phyloP scores from a whole-genome alignment of 2,329 filamentous ascomycete genomes.

The Dactylella cylindrospora region DNA sequence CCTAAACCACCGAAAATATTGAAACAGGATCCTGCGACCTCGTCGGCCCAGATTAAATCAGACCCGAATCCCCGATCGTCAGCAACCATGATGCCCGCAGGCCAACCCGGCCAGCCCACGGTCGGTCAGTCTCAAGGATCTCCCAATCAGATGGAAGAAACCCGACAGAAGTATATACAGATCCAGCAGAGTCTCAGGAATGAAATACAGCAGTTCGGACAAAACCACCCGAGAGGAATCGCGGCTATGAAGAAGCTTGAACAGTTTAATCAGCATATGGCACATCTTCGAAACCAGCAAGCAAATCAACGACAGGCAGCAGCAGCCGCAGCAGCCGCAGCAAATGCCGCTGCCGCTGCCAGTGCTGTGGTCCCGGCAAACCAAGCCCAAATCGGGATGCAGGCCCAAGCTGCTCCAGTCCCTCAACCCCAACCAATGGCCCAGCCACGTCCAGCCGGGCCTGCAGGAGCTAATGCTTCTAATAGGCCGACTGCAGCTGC shows the following conservation, averaged over 20 bases:
- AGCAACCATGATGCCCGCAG: conserved; percentile 18
- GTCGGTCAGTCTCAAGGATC: conserved; percentile 12
- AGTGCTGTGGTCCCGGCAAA: conserved; percentile 6
- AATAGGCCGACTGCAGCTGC: conserved; percentile 3
- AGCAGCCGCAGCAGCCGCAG: conserved; percentile 11
- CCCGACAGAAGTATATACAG: conserved; percentile 30
- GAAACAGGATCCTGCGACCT: too few species aligned
- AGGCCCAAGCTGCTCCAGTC: too few species aligned
- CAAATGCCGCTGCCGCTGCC: neutral
- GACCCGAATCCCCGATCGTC: neutral
- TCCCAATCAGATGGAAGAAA: conserved; percentile 36
- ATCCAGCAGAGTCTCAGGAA: conserved; percentile 36
- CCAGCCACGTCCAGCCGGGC: conserved; percentile 8
- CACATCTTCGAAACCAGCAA: conserved; percentile 29
- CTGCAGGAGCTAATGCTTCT: neutral
- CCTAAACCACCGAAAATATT: too few species aligned
- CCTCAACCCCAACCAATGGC: conserved; percentile 6
- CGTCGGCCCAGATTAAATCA: too few species aligned
- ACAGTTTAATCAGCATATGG: conserved; percentile 41
- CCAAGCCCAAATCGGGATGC: conserved; percentile 1
- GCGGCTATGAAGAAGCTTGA: conserved; percentile 38
- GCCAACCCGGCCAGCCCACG: conserved; percentile 16
- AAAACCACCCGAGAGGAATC: conserved; percentile 28
- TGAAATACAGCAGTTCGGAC: conserved; percentile 29
- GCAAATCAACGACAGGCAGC: conserved; percentile 25